Conservation (phyloP, 345 rosid genomes). For the Durio zibethinus region DNA sequence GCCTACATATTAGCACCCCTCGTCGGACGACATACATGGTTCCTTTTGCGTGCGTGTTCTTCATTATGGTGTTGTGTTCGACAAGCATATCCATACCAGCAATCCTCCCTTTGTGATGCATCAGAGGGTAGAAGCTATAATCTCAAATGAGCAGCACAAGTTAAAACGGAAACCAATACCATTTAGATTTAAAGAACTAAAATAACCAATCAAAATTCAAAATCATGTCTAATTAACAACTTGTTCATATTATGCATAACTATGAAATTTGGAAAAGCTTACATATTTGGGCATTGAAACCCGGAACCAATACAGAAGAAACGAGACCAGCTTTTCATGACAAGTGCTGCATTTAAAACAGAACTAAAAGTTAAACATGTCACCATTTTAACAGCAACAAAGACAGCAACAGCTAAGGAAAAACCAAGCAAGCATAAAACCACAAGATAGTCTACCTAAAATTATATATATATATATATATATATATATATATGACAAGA, state of each 20-base stretch:
- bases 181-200: not conserved
- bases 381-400: not conserved
- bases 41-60: constrained; percentile 80
- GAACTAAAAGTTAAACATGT: not conserved
- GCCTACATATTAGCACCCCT: constrained; percentile 35
- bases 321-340: constrained; percentile 69
- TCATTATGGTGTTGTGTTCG: constrained; percentile 87
- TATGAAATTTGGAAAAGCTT: constrained; percentile 19
- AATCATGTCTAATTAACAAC: not conserved
- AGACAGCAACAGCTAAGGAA: not conserved
- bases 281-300: constrained; percentile 53
- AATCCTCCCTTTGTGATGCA: constrained; percentile 57
- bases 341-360: constrained; percentile 55
- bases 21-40: constrained; percentile 89
- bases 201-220: not conserved
- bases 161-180: not conserved
- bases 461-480: too few species aligned
- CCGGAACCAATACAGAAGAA: constrained; percentile 84
- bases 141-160: not conserved
- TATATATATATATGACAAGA: not conserved
- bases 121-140: constrained; percentile 53
- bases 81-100: constrained; percentile 90
- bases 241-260: not conserved
- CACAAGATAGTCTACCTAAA: too few species aligned
- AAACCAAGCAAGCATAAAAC: not conserved